A percentile compares a stretch with the other conserved stretches of the same genome.
These are phyloP conservation scores for Xylaria longipes DNA, from an alignment of 495 filamentous ascomycete genomes.

Conservation along the genomic window DNA sequence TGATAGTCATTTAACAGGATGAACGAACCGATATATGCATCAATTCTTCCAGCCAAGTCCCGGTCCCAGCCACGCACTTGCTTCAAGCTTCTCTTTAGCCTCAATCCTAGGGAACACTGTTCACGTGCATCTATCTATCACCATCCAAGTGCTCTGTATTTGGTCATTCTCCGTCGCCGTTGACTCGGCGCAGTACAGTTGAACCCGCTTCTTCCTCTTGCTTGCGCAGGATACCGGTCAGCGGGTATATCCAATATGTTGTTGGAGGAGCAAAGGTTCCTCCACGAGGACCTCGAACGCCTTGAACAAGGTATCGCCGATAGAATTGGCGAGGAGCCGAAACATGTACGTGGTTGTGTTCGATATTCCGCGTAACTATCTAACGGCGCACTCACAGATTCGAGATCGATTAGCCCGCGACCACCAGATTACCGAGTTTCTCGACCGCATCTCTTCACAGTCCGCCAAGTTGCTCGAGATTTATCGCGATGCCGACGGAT, in stretches of 20 bases:
- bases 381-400: constrained; percentile 59
- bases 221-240: background rate
- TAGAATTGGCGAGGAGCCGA: constrained; percentile 84
- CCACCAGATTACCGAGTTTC: constrained; percentile 87
- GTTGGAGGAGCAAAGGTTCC: constrained; percentile 87
- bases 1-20: background rate
- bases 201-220: background rate
- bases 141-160: background rate
- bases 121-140: background rate
- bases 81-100: background rate
- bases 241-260: constrained; percentile 62
- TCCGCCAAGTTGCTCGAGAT: constrained; percentile 80
- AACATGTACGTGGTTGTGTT: constrained; percentile 68
- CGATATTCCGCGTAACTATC: background rate
- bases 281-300: constrained; percentile 95
- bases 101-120: background rate
- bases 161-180: background rate
- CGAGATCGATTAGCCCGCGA: constrained; percentile 85
- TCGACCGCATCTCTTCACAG: constrained; percentile 84
- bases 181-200: too few relatives aligned
- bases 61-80: background rate
- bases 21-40: background rate
- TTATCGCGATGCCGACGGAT: constrained; percentile 78
- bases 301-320: constrained; percentile 93
- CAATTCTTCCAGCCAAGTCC: background rate